A percentile compares a stretch with the other conserved stretches of the same genome.
phyloP scores from a whole-genome alignment of 352 stramenopile species.

The Globisporangium paroecandrum region DNA sequence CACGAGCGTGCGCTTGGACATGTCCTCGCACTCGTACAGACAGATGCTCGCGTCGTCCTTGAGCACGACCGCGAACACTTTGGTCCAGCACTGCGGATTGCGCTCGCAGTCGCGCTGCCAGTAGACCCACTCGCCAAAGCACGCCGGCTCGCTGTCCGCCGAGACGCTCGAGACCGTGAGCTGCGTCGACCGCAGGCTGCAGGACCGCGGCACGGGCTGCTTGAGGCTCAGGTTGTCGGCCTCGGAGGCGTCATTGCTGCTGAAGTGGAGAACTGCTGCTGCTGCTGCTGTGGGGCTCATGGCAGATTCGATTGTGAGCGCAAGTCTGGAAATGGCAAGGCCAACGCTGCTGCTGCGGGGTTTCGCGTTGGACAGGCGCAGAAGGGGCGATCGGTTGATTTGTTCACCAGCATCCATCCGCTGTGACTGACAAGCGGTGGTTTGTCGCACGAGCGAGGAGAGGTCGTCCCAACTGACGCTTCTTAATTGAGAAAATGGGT shows the following conservation, averaged over 20 bases:
- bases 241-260: not conserved
- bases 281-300: not conserved
- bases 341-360: not conserved
- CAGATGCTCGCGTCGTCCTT: constrained; percentile 28
- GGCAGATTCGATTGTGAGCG: not conserved
- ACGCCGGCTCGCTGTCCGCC: constrained; percentile 1
- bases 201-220: not conserved
- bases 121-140: constrained; percentile 43
- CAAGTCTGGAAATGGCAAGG: not conserved
- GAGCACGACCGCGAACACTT: constrained; percentile 44
- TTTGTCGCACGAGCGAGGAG: not conserved
- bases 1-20: constrained; percentile 12
- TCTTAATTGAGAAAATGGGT: not conserved
- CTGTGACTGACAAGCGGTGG: not conserved
- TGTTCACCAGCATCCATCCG: not conserved
- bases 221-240: not conserved
- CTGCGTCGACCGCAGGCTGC: constrained; percentile 9
- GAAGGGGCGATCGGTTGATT: not conserved
- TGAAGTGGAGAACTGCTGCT: not conserved
- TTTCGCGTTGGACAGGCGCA: not conserved
- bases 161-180: not conserved
- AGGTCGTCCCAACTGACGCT: not conserved
- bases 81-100: constrained; percentile 41
- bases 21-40: constrained; percentile 43
- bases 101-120: constrained; percentile 34